phyloP scores from a whole-genome alignment of 75 land plant species.

The Pinus taeda region DNA sequence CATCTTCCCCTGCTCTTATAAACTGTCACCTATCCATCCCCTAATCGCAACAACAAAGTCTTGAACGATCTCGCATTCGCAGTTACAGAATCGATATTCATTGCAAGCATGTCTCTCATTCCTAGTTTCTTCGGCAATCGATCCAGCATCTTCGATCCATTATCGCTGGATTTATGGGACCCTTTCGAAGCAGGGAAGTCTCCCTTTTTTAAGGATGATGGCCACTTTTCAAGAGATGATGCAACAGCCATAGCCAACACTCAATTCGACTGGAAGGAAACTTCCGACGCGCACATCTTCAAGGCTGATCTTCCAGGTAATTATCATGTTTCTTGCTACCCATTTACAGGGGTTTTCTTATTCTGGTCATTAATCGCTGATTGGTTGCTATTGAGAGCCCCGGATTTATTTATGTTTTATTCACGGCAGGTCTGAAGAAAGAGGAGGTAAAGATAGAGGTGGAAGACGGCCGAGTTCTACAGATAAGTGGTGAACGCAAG shows the following conservation, averaged over 20 bases:
- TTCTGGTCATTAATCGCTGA: neutral
- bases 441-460: constrained; percentile 6
- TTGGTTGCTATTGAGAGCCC: constrained; percentile 18
- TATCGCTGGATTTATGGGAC: constrained; percentile 9
- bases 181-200: neutral
- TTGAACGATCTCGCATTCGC: too few species aligned
- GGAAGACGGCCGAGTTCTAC: constrained; percentile 28
- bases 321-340: too few species aligned
- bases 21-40: too few species aligned
- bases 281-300: constrained; percentile 10
- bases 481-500: constrained; percentile 25
- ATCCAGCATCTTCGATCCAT: constrained; percentile 11
- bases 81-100: neutral
- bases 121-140: constrained; percentile 5
- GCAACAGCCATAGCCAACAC: constrained; percentile 17
- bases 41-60: too few species aligned
- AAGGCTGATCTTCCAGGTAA: constrained; percentile 18
- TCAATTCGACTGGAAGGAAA: constrained; percentile 19
- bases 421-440: constrained; percentile 16
- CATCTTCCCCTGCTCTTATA: too few species aligned
- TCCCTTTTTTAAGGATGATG: too few species aligned
- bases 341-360: too few species aligned
- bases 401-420: neutral
- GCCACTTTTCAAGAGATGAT: neutral
- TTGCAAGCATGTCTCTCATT: constrained; percentile 3